A percentile compares a stretch with the other conserved stretches of the same genome.
Evolutionary conservation across 208 protist species (phyloP).

Genomic region (Strigomonas oncopelti): DNA sequence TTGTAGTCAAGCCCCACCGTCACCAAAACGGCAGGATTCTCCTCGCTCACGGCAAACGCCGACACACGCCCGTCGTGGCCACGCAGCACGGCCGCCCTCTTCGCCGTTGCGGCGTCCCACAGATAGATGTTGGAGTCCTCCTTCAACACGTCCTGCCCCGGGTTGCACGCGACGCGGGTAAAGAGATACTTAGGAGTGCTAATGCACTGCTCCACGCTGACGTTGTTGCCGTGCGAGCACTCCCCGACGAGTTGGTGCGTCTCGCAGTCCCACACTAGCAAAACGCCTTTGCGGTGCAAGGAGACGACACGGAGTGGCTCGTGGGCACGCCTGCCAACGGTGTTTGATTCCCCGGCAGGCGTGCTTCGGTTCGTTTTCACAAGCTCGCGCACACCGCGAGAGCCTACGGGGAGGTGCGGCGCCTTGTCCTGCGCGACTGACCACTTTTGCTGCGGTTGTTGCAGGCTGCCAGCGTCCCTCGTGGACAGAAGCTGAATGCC

Average conservation of each 20-base stretch:
- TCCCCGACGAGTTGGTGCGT: slow-evolving; percentile 32
- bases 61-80: slow-evolving; percentile 63
- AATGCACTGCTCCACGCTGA: slow-evolving; percentile 56
- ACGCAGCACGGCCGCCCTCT: slow-evolving; percentile 34
- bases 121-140: slow-evolving; percentile 63
- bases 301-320: slow-evolving; percentile 34
- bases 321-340: background rate
- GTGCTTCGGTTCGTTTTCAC: background rate
- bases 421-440: background rate
- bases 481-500: slow-evolving; percentile 42
- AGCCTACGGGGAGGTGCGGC: slow-evolving; percentile 13
- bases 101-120: slow-evolving; percentile 50
- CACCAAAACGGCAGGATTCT: slow-evolving; percentile 33
- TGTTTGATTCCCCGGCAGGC: background rate
- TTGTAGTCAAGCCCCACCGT: slow-evolving; percentile 64
- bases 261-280: slow-evolving; percentile 68
- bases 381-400: slow-evolving; percentile 25
- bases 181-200: slow-evolving; percentile 40
- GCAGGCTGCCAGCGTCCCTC: slow-evolving; percentile 9
- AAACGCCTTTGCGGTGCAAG: slow-evolving; percentile 52
- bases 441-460: slow-evolving; percentile 7
- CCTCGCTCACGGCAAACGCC: slow-evolving; percentile 38
- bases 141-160: slow-evolving; percentile 27
- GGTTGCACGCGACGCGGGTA: slow-evolving; percentile 49
- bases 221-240: slow-evolving; percentile 41